These are phyloP conservation scores for Cyclocybe aegerita DNA, from an alignment of 768 basidiomycete genomes.

Conservation along the genomic window DNA sequence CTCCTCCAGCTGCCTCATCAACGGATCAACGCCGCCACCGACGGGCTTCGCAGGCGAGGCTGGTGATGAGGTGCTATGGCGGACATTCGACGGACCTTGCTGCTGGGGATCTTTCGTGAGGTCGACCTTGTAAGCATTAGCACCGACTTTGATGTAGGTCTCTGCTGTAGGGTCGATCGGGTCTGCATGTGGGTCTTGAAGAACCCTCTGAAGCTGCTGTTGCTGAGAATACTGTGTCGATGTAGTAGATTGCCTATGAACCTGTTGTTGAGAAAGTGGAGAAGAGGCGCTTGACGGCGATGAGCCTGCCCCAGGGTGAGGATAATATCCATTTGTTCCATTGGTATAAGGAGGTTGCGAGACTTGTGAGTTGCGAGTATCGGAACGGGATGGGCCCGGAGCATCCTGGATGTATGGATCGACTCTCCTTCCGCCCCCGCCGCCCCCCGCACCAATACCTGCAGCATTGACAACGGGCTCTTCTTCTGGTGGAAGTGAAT, in stretches of 20 bases:
- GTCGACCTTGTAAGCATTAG: conserved; percentile 67
- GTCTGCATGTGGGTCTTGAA: conserved; percentile 53
- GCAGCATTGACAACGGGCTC: conserved; percentile 58
- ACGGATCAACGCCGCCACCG: conserved; percentile 51
- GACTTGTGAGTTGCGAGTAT: conserved; percentile 26
- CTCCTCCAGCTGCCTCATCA: conserved; percentile 66
- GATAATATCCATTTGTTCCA: conserved; percentile 17
- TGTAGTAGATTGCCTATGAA: conserved; percentile 23
- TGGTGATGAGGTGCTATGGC: conserved; percentile 23
- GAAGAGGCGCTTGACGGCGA: conserved; percentile 12
- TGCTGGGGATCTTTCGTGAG: conserved; percentile 63
- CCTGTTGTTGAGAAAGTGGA: conserved; percentile 18
- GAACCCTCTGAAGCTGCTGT: conserved; percentile 28
- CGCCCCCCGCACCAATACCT: conserved; percentile 70
- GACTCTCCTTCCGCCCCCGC: conserved; percentile 34
- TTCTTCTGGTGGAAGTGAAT: conserved; percentile 29
- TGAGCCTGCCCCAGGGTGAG: conserved; percentile 11
- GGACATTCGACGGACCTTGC: conserved; percentile 19
- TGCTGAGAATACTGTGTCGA: conserved; percentile 22
- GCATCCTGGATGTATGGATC: conserved; percentile 31
- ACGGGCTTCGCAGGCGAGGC: conserved; percentile 18
- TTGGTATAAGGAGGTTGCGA: conserved; percentile 26
- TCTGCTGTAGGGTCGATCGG: conserved; percentile 63
- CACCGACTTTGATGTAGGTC: conserved; percentile 71
- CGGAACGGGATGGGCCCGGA: conserved; percentile 27